Conservation (phyloP, 1,284 basidiomycete species). For the Naganishia liquefaciens region DNA sequence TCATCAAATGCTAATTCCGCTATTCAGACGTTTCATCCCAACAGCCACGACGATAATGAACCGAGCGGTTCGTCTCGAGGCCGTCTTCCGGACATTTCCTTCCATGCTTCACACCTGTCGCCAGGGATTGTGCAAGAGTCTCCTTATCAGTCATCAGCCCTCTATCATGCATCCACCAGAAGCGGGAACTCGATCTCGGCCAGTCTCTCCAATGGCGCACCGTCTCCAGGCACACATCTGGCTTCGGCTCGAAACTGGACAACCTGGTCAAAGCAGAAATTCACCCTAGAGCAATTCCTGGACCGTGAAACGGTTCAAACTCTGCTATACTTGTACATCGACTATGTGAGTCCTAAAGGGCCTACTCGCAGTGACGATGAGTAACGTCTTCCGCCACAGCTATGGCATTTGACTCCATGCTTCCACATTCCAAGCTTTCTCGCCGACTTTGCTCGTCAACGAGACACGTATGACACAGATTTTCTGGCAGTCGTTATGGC, state of each 20-base stretch:
- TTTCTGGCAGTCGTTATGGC: constrained; percentile 30
- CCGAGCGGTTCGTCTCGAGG: not conserved
- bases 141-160: not conserved
- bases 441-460: constrained; percentile 14
- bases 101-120: not conserved
- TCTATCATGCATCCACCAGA: not conserved
- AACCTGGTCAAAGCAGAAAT: constrained; percentile 8
- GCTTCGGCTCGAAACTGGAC: not conserved
- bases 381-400: constrained; percentile 6
- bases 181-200: not conserved
- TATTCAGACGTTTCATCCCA: not conserved
- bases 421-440: constrained; percentile 30
- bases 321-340: constrained; percentile 27
- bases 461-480: constrained; percentile 25
- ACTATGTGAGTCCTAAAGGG: constrained; percentile 22
- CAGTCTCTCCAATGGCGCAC: not conserved
- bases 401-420: constrained; percentile 29
- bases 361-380: not conserved
- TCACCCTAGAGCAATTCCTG: constrained; percentile 9
- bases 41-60: not conserved
- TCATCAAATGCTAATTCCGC: not conserved
- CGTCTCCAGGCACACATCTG: not conserved
- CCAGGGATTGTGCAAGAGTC: not conserved
- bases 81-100: too few relatives aligned
- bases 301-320: constrained; percentile 17